Percentiles rank a stretch among this genome's conserved stretches.
Conservation (phyloP, 495 filamentous ascomycete genomes). For the Aspergillus sclerotiicarbonarius region DNA sequence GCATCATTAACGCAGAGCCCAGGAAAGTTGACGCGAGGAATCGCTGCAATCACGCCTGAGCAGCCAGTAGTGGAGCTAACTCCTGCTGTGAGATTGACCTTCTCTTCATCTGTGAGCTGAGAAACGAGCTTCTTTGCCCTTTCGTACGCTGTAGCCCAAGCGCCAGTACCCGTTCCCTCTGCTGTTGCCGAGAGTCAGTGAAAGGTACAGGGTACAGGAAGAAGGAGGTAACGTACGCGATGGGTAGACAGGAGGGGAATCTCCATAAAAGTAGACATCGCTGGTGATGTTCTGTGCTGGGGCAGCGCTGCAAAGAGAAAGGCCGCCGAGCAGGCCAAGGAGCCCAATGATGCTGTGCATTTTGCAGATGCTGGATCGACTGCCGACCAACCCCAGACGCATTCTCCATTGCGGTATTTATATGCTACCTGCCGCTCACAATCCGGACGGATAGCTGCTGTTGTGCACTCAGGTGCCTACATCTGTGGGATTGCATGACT, state of each 20-base stretch:
- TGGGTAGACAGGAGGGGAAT: slow-evolving; percentile 53
- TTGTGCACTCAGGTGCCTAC: background rate
- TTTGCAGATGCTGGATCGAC: background rate
- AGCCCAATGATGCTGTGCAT: background rate
- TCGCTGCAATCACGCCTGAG: slow-evolving; percentile 49
- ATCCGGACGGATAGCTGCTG: background rate
- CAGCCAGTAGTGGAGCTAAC: slow-evolving; percentile 60
- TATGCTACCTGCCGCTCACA: background rate
- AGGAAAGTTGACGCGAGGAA: slow-evolving; percentile 55
- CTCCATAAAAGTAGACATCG: slow-evolving; percentile 50
- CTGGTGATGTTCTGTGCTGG: slow-evolving; percentile 20
- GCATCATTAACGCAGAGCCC: slow-evolving; percentile 65
- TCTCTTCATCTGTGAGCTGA: slow-evolving; percentile 59
- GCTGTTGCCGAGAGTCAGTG: background rate
- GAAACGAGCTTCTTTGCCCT: slow-evolving; percentile 54
- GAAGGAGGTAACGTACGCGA: slow-evolving; percentile 30
- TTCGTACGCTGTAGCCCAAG: background rate
- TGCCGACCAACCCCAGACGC: background rate
- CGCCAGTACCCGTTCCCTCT: background rate
- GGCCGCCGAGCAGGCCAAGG: background rate
- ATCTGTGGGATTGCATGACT: background rate
- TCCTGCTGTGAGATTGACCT: slow-evolving; percentile 50
- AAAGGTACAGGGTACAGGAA: background rate
- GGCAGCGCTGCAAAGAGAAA: slow-evolving; percentile 4
- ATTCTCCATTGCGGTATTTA: background rate